Base-by-base conservation (phyloP, 768 basidiomycete species). In the Mycena sanguinolenta region DNA sequence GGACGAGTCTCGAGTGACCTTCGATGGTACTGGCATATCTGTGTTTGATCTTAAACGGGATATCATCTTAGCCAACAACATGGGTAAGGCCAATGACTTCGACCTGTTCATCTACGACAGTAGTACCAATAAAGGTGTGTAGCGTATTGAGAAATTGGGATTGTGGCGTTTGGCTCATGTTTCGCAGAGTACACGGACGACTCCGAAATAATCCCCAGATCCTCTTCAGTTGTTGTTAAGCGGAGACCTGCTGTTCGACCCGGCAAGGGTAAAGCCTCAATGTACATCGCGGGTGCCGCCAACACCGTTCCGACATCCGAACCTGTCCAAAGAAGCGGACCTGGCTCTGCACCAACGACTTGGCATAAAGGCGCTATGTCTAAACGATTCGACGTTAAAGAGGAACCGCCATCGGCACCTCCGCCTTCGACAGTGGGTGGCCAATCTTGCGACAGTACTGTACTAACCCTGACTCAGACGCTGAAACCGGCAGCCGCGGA, bases 1-100 rank as follows among this genome's bases (percentile, higher is more conserved):
- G 85, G 92, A 94, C 84, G 97, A 99, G 83, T 96, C 96, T 67
- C 87, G 96, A 79, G 91, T 99, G 81, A 92, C 95, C 63, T 98
- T 99, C 86, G 97, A 99, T 80, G 98, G 98, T 77, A 98, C 97
- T 75, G 95, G 96, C 72, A 99, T 99, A 79, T 96, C 96, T 78
- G 96, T 99, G 75, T 99, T 98, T 87, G 98, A 99, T 83, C 86
- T 99, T 82, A 99, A 99, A 85, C 95, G 92, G 86, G 98, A 99
- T 84, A 95, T 99, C 79, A 97, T 99, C 77, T 85, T 97, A 77
- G 94, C 94, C 79, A 98, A 98, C 79, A 96, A 93, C 80, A 91
- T 99, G 83, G 93, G 92, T 84, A 97, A 96, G 87, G 96, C 95
- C 67, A 95, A 93, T 78, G 98, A 99, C 79, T 98, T 99, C 85